Conservation (phyloP, 352 stramenopile genomes). For the Blastocystis sp. region DNA sequence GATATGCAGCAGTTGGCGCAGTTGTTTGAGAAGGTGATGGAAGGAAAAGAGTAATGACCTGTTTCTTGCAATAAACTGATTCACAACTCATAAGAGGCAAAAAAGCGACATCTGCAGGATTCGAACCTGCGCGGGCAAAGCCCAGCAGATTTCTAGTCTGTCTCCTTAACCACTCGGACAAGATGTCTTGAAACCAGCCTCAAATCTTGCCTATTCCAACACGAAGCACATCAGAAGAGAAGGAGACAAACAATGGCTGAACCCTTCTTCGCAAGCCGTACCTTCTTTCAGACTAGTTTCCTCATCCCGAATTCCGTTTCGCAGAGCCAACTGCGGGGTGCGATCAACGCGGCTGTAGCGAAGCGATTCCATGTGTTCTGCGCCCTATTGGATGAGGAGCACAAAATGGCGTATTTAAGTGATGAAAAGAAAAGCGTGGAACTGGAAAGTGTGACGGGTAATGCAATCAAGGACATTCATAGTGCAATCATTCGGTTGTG, state of each 20-base stretch:
- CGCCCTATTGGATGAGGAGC: background rate
- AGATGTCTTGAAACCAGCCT: slow-evolving; percentile 7
- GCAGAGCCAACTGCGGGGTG: background rate
- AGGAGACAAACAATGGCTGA: background rate
- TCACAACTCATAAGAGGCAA: background rate
- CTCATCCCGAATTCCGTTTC: background rate
- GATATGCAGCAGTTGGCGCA: background rate
- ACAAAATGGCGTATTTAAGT: background rate
- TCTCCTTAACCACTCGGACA: slow-evolving; percentile 74
- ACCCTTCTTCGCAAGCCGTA: background rate
- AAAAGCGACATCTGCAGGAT: slow-evolving; percentile 74
- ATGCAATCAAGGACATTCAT: slow-evolving; percentile 15
- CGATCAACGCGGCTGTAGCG: background rate
- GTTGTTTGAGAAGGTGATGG: background rate
- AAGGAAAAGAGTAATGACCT: background rate
- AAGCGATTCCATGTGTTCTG: slow-evolving; percentile 17
- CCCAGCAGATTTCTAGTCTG: slow-evolving; percentile 74
- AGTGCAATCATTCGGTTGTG: background rate
- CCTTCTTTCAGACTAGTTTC: slow-evolving; percentile 53
- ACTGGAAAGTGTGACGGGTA: background rate
- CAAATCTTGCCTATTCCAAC: background rate
- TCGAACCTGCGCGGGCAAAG: slow-evolving; percentile 73
- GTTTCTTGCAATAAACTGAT: background rate
- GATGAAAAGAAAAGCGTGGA: background rate
- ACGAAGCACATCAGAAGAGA: background rate